phyloP scores from a whole-genome alignment of 306 rosid genomes.

The Comarum palustre region DNA sequence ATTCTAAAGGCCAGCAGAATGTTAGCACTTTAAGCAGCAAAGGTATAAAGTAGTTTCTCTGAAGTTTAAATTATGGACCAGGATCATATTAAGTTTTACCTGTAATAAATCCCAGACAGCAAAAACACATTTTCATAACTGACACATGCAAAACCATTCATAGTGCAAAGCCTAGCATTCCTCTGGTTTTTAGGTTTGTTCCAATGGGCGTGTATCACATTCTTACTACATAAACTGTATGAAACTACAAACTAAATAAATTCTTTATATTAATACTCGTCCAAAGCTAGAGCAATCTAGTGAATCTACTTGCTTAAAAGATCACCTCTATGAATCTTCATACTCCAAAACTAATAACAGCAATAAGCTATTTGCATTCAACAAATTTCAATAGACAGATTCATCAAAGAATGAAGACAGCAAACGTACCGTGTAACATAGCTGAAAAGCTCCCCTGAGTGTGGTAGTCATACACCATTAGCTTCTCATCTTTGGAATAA shows the following conservation, averaged over 20 bases:
- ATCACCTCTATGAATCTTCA: background rate
- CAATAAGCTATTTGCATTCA: background rate
- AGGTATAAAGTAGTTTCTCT: background rate
- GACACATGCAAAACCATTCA: background rate
- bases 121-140: background rate
- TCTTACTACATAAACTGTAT: background rate
- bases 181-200: background rate
- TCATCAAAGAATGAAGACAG: slow-evolving; percentile 6
- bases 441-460: slow-evolving; percentile 71
- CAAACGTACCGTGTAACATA: slow-evolving; percentile 68
- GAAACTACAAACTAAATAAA: no score
- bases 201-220: background rate
- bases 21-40: background rate
- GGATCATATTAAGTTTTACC: slow-evolving; percentile 7
- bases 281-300: background rate
- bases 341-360: background rate
- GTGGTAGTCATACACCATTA: slow-evolving; percentile 61
- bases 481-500: slow-evolving; percentile 74
- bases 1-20: background rate
- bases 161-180: background rate
- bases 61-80: background rate
- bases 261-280: background rate
- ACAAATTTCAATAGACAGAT: background rate
- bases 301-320: background rate
- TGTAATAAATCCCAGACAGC: background rate